Evolutionary conservation across 768 basidiomycete genomes (phyloP).

Genomic region (Rhizopogon roseolus): DNA sequence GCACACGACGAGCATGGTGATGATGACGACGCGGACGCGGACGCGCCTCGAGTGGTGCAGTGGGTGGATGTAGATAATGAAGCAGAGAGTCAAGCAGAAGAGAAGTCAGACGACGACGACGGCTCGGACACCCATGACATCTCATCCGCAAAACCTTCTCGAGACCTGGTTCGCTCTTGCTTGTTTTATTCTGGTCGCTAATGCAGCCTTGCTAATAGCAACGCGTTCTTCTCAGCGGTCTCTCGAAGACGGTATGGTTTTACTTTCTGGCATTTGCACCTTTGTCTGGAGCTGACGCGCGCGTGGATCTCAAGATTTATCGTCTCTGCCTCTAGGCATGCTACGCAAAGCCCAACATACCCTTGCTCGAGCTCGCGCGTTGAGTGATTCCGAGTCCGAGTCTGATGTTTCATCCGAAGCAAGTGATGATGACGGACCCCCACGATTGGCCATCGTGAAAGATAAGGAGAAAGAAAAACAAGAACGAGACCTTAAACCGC

Average conservation of each 20-base stretch:
- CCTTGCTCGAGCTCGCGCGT: conserved; percentile 37
- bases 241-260: conserved; percentile 21
- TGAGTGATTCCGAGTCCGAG: conserved; percentile 36
- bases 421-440: conserved; percentile 9
- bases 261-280: neutral
- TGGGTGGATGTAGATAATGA: conserved; percentile 39
- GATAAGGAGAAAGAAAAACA: conserved; percentile 31
- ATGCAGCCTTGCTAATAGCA: neutral
- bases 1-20: conserved; percentile 25
- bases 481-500: conserved; percentile 38
- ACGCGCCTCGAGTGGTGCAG: conserved; percentile 55
- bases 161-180: conserved; percentile 9
- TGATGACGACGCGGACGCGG: conserved; percentile 30
- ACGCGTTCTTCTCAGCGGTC: conserved; percentile 10
- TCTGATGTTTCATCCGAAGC: conserved; percentile 19
- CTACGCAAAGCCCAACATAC: conserved; percentile 60
- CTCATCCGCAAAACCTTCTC: conserved; percentile 8
- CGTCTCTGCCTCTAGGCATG: conserved; percentile 57
- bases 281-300: neutral
- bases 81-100: conserved; percentile 3
- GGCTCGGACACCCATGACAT: conserved; percentile 4
- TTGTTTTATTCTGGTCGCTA: neutral
- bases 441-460: conserved; percentile 8
- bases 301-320: conserved; percentile 39
- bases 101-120: conserved; percentile 10